Base-by-base conservation (phyloP, 1,139 yeast species). In the Blastobotrys serpentis region DNA sequence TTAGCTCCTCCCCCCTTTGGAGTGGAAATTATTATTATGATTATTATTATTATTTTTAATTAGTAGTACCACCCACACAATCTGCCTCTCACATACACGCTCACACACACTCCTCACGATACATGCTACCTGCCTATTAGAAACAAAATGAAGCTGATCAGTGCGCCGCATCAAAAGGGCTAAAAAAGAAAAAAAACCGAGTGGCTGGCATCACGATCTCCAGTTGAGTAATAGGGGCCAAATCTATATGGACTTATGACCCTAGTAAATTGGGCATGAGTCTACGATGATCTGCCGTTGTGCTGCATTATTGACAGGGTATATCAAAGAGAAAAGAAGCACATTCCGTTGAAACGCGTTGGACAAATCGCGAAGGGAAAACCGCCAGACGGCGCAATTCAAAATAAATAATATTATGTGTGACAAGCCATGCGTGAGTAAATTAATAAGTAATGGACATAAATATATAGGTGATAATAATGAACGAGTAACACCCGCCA, bases 291-390 rank as follows among this genome's bases (percentile, higher is more conserved):
- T n/a, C n/a, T n/a, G n/a, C n/a, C n/a, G n/a, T n/a, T n/a, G n/a
- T n/a, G 32, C 32, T 29, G 32, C 32, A 29, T n/a, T n/a, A n/a
- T 11, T 29, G 32, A 29, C 32, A 29, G 32, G 32, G 32, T 6
- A 29, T 29, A 29, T 6, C 32, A 4, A 29, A 29, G n/a, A 6
- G n/a, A 11, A 29, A 11, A 29, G 14, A 11, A 4, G n/a, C 32
- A 29, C 32, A 29, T 29, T 29, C 32, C 32, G 32, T 11, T 29
- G 32, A 29, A 11, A 14, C 32, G 32, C n/a, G 4, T 29, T 7
- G 4, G 4, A 29, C 4, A 11, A 4, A 10, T 11, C 32, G 32
- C 32, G 32, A 29, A 4, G 32, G 26, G 10, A 23, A 29, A 29
- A 29, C 32, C 32, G 32, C 7, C 32, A 29, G 32, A 29, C 32